Percentiles rank a stretch among this genome's conserved stretches.
These are phyloP conservation scores for Hymenoscyphus occultus DNA, from an alignment of 2,329 filamentous ascomycete species.

Conservation along the genomic window DNA sequence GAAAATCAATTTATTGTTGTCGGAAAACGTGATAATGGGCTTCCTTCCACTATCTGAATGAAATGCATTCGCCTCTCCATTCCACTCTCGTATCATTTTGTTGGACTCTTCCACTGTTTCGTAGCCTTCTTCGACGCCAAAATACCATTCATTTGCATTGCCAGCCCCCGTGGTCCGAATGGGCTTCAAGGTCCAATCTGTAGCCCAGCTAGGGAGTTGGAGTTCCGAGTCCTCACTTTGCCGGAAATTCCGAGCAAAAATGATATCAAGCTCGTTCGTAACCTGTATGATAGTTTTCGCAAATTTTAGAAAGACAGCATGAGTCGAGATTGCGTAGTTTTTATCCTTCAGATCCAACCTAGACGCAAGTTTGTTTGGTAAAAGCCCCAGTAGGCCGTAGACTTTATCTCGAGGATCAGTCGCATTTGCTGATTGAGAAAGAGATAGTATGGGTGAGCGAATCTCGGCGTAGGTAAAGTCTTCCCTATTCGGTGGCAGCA, in stretches of 20 bases:
- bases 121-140: conserved; percentile 2
- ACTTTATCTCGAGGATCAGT: conserved; percentile 10
- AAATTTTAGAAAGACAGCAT: conserved; percentile 2
- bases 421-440: conserved; percentile 3
- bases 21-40: background rate
- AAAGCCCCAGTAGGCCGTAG: background rate
- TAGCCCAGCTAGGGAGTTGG: conserved; percentile 2
- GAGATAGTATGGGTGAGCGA: conserved; percentile 2
- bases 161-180: background rate
- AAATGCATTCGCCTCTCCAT: too few species aligned
- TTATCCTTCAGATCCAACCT: background rate
- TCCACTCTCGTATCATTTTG: background rate
- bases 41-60: conserved; percentile 1
- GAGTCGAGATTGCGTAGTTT: conserved; percentile 2
- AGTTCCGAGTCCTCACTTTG: background rate
- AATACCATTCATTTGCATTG: conserved; percentile 4
- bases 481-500: background rate
- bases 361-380: background rate
- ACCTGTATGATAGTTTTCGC: conserved; percentile 1
- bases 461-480: conserved; percentile 4
- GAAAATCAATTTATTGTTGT: background rate
- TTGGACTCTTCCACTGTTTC: background rate
- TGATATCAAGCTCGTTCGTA: conserved; percentile 5
- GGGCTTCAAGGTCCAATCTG: conserved; percentile 7
- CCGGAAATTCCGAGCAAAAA: conserved; percentile 1